These are phyloP conservation scores for Hyaloscypha finlandica DNA, from an alignment of 495 filamentous ascomycete species.

Conservation along the genomic window DNA sequence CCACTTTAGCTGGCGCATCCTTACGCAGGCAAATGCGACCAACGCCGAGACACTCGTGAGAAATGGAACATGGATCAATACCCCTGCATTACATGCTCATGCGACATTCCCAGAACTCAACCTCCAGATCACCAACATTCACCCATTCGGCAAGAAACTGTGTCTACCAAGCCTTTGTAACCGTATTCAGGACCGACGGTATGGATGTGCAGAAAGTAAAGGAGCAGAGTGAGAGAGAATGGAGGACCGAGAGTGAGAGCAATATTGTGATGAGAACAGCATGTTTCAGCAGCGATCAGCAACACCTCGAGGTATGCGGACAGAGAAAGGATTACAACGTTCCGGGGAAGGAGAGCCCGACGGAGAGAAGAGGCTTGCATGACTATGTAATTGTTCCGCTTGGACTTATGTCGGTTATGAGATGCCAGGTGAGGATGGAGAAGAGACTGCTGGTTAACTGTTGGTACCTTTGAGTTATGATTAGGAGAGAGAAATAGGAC, in stretches of 20 bases:
- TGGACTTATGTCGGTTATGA: slow-evolving; percentile 5
- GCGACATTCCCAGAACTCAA: slow-evolving; percentile 4
- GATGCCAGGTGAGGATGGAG: neutral
- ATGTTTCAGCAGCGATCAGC: neutral
- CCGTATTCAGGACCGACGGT: slow-evolving; percentile 1
- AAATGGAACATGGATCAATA: slow-evolving; percentile 9
- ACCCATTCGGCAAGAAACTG: neutral
- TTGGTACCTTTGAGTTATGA: neutral
- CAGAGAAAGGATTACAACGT: neutral
- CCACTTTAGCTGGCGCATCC: slow-evolving; percentile 9
- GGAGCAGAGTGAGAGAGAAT: neutral
- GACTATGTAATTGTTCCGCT: slow-evolving; percentile 3
- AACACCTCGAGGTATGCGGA: neutral
- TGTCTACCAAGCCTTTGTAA: slow-evolving; percentile 9
- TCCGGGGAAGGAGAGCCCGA: neutral
- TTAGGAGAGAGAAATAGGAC: too few relatives aligned
- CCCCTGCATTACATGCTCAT: neutral
- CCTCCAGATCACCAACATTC: neutral
- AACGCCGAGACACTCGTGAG: neutral
- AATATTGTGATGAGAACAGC: slow-evolving; percentile 18
- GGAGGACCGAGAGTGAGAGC: neutral
- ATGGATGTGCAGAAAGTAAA: neutral
- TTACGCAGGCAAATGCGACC: too few relatives aligned
- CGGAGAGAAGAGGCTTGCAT: slow-evolving; percentile 3
- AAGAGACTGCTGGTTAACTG: neutral